Evolutionary conservation across 331 rosid species (phyloP).

Genomic region (Malus hybrid): DNA sequence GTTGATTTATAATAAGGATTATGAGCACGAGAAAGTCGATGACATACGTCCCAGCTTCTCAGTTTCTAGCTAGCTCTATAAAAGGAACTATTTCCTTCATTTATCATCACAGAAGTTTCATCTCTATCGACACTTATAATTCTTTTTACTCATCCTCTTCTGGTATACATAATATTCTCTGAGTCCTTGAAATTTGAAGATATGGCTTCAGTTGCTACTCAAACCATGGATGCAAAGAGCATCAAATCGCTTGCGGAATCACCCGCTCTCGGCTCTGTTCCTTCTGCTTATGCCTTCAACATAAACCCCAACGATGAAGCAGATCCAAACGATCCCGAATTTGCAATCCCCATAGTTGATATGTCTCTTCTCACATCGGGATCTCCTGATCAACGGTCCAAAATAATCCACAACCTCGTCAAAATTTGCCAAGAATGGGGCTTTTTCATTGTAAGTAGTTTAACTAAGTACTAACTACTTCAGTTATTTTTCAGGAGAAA

Average conservation of each 20-base stretch:
- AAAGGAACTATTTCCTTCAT: too few relatives aligned
- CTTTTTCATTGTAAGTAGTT: background rate
- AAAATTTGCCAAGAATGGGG: conserved; percentile 7
- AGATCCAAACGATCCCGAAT: background rate
- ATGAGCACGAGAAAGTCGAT: too few relatives aligned
- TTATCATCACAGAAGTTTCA: too few relatives aligned
- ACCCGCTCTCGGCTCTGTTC: background rate
- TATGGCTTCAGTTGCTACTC: background rate
- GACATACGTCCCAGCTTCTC: too few relatives aligned
- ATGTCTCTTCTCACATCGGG: conserved; percentile 10
- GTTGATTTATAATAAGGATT: too few relatives aligned
- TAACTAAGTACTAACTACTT: too few relatives aligned
- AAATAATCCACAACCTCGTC: conserved; percentile 14
- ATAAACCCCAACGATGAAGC: background rate
- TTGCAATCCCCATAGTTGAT: conserved; percentile 10
- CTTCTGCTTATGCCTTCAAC: background rate
- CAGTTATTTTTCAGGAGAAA: too few relatives aligned
- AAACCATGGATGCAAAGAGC: background rate
- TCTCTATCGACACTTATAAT: too few relatives aligned
- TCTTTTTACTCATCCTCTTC: background rate
- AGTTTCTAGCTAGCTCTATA: too few relatives aligned
- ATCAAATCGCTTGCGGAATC: background rate
- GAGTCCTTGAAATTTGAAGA: background rate
- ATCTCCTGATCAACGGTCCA: conserved; percentile 6
- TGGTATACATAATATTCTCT: background rate